Conservation (phyloP, 2,329 filamentous ascomycete genomes). For the Xylariales sp. region DNA sequence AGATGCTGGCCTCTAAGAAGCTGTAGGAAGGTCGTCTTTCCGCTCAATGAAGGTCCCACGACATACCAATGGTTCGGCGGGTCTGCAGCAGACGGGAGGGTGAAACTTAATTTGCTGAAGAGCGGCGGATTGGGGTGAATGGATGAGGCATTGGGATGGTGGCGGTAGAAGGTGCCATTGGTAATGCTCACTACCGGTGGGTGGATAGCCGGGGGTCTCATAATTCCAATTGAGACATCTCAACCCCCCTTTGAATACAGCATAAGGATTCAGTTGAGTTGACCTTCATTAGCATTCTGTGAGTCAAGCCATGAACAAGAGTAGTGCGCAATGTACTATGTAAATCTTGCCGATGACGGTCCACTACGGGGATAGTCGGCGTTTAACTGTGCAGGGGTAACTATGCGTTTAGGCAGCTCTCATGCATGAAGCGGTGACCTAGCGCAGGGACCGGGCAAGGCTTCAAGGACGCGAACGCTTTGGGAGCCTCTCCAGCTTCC, state of each 20-base stretch:
- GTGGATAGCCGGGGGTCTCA: slow-evolving; percentile 31
- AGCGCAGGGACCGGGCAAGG: slow-evolving; percentile 4
- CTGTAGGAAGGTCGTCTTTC: slow-evolving; percentile 79
- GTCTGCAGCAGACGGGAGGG: slow-evolving; percentile 53
- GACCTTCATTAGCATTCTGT: too few relatives aligned
- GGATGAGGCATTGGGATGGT: slow-evolving; percentile 56
- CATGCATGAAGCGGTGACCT: background rate
- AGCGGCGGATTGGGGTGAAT: slow-evolving; percentile 62
- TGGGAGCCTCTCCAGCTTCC: slow-evolving; percentile 4
- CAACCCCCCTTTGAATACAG: slow-evolving; percentile 2
- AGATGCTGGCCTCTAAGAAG: slow-evolving; percentile 72
- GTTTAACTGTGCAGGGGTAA: too few relatives aligned
- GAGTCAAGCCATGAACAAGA: too few relatives aligned
- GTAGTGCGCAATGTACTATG: too few relatives aligned
- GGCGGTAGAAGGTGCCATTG: slow-evolving; percentile 79
- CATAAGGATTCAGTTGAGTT: too few relatives aligned
- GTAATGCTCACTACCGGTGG: slow-evolving; percentile 65
- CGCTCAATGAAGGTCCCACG: slow-evolving; percentile 71
- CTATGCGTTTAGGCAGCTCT: background rate
- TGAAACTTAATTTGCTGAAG: slow-evolving; percentile 67
- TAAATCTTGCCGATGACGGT: background rate
- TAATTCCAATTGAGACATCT: slow-evolving; percentile 25
- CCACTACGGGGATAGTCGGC: slow-evolving; percentile 4
- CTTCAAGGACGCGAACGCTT: slow-evolving; percentile 5
- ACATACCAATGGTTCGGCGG: slow-evolving; percentile 71